A percentile compares a stretch with the other conserved stretches of the same genome.
Conservation (phyloP, 805 yeast genomes). For the Candida alai region DNA sequence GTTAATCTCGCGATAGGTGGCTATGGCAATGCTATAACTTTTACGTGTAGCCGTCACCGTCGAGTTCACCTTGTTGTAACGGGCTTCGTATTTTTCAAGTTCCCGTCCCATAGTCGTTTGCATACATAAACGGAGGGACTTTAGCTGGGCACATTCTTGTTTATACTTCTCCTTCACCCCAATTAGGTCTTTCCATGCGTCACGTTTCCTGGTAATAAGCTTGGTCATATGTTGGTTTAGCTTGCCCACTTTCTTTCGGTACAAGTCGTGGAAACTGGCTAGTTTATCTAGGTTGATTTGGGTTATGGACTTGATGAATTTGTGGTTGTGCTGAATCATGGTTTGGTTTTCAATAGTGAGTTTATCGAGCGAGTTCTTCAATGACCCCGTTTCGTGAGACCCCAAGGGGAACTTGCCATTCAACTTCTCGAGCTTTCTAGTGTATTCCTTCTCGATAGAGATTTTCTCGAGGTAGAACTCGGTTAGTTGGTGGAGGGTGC, state of each 20-base stretch:
- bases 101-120: constrained; percentile 73
- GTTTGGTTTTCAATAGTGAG: constrained; percentile 56
- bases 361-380: constrained; percentile 56
- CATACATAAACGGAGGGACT: constrained; percentile 56
- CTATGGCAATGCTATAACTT: constrained; percentile 55
- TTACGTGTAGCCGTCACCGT: constrained; percentile 41
- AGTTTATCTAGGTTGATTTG: constrained; percentile 47
- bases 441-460: constrained; percentile 70
- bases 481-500: constrained; percentile 42
- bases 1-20: constrained; percentile 50
- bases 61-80: constrained; percentile 47
- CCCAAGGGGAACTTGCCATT: constrained; percentile 48
- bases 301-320: constrained; percentile 49
- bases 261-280: constrained; percentile 46
- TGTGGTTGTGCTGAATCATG: constrained; percentile 53
- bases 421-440: constrained; percentile 50
- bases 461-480: constrained; percentile 40
- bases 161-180: constrained; percentile 48
- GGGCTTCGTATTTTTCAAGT: constrained; percentile 54
- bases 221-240: constrained; percentile 56
- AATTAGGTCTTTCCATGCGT: constrained; percentile 32
- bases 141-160: constrained; percentile 53
- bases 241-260: constrained; percentile 52
- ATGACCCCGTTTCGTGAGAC: constrained; percentile 53
- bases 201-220: constrained; percentile 45